Base-by-base conservation (phyloP, 164 flowering plant species). In the Brasenia schreberi region DNA sequence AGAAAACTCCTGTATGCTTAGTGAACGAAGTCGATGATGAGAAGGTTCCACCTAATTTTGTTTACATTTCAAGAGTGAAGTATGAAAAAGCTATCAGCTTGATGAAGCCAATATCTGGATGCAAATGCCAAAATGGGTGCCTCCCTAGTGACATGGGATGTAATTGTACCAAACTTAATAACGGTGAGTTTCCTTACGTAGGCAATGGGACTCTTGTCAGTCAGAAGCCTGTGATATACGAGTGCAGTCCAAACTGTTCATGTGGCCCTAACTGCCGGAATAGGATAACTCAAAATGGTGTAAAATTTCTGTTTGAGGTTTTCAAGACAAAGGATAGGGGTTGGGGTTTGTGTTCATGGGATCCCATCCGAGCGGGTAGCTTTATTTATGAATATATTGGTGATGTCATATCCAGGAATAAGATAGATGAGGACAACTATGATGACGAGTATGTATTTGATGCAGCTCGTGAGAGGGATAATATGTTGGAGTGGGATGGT, bases 321-420 rank as follows among this genome's bases (percentile, higher is more conserved):
- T 66, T 66, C 18, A 66, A 56, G 12, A 66, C 68, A 19, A 66
- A 53, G 43, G 61, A 52, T 27, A 66, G 3, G 19, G 68, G 68
- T 42, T 66, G 68, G 62, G 68, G 68, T 53, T 10, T 66, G 18
- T 17, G 68, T n/a, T 58, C 68, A 19, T 66, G 33, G 68, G 68
- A 58, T 19, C 43, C 68, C 11, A 66, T 66, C 42, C 61, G 61
- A 49, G 33, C 68, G 1, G 68, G 68, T 49, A 19, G 42, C 43
- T 66, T 66, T 27, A 53, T 66, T 53, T 66, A 62, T 53, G 68
- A 66, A 56, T 66, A 43, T 39, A 16, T 66, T 18, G 68, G 68
- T 23, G 68, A 66, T 16, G 62, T 66, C 18, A 7, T 53, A 44
- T 18, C 49, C 27, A 49, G 17, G 16, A 53, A 33, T 17, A 56